Conservation (phyloP, 2,329 filamentous ascomycete species). For the Fusarium sp. region DNA sequence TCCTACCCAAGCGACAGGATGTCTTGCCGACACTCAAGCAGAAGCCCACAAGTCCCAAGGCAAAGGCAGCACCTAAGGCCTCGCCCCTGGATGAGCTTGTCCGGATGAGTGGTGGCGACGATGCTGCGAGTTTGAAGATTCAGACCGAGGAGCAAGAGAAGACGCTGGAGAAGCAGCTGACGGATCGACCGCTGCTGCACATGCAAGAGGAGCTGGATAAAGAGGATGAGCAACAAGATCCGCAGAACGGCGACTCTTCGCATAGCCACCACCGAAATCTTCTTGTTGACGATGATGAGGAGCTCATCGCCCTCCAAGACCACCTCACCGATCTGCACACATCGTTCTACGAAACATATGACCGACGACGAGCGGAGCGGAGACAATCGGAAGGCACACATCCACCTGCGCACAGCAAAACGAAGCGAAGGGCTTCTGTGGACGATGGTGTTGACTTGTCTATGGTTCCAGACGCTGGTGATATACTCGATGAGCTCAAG, state of each 20-base stretch:
- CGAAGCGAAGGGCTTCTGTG: slow-evolving; percentile 46
- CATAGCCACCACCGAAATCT: slow-evolving; percentile 70
- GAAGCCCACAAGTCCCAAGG: slow-evolving; percentile 24
- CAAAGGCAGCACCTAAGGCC: slow-evolving; percentile 40
- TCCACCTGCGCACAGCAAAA: slow-evolving; percentile 48
- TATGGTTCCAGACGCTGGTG: slow-evolving; percentile 84
- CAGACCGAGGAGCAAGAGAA: slow-evolving; percentile 90
- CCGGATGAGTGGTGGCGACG: slow-evolving; percentile 79
- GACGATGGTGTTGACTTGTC: slow-evolving; percentile 59
- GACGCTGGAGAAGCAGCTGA: slow-evolving; percentile 87
- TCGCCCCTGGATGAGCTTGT: slow-evolving; percentile 78
- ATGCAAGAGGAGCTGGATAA: slow-evolving; percentile 93
- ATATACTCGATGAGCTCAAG: slow-evolving; percentile 87
- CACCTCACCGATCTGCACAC: slow-evolving; percentile 81
- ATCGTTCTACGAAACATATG: slow-evolving; percentile 86
- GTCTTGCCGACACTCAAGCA: slow-evolving; percentile 53
- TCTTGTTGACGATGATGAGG: slow-evolving; percentile 87
- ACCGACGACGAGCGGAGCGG: slow-evolving; percentile 60
- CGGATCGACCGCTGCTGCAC: slow-evolving; percentile 88
- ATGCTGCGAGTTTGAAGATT: slow-evolving; percentile 74
- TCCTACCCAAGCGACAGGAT: slow-evolving; percentile 82
- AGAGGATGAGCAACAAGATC: slow-evolving; percentile 64
- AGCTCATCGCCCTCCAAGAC: slow-evolving; percentile 80
- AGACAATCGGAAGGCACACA: slow-evolving; percentile 51
- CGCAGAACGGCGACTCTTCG: slow-evolving; percentile 41